Percentiles rank a stretch among this genome's conserved stretches.
Conservation (phyloP, 2,329 filamentous ascomycete genomes). For the Xylariaceae sp. region DNA sequence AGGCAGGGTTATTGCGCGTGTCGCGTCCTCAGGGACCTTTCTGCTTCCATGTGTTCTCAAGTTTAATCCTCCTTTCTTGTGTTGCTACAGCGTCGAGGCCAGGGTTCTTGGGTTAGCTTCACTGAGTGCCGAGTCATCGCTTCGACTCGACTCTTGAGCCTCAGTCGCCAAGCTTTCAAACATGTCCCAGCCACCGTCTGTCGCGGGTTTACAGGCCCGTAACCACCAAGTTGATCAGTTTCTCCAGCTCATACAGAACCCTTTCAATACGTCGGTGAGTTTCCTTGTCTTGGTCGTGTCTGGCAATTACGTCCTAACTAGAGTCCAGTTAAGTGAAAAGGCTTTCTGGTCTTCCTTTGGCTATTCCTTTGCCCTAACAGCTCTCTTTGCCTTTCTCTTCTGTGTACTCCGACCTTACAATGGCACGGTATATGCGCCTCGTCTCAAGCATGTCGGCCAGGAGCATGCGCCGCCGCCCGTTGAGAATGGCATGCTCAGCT, state of each 20-base stretch:
- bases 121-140: not conserved
- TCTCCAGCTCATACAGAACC: conserved; percentile 44
- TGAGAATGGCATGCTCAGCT: conserved; percentile 76
- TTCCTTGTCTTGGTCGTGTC: not conserved
- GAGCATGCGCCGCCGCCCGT: conserved; percentile 65
- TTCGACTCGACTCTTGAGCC: not conserved
- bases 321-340: conserved; percentile 14
- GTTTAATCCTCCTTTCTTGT: not conserved
- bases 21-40: not conserved
- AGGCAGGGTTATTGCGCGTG: not conserved
- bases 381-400: conserved; percentile 69
- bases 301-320: not conserved
- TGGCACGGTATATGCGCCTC: conserved; percentile 71
- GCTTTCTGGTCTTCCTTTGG: conserved; percentile 67
- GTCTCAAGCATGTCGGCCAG: conserved; percentile 72
- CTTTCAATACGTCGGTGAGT: conserved; percentile 43
- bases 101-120: not conserved
- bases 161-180: not conserved
- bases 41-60: not conserved
- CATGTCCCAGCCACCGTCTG: conserved; percentile 5
- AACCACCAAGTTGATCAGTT: conserved; percentile 34
- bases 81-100: not conserved
- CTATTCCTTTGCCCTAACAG: conserved; percentile 69
- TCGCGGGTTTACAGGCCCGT: conserved; percentile 7
- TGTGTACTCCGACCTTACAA: conserved; percentile 85